phyloP scores from a whole-genome alignment of 768 basidiomycete species.

The Pseudohyphozyma bogoriensis region DNA sequence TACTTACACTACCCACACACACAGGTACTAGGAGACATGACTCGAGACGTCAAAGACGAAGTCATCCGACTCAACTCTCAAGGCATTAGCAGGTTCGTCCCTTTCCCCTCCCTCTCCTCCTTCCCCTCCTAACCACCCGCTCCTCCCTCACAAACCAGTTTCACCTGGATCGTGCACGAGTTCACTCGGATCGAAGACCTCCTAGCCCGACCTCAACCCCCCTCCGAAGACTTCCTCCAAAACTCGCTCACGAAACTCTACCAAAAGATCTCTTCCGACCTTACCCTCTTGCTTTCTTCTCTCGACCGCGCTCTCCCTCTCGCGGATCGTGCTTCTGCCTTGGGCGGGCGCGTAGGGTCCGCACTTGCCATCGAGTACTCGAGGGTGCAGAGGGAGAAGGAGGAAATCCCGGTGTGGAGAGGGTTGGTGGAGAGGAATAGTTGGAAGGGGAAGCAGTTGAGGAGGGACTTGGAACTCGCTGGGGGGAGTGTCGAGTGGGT shows the following conservation, averaged over 20 bases:
- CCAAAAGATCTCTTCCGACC: constrained; percentile 19
- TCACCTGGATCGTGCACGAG: too few relatives aligned
- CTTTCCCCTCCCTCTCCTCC: constrained; percentile 16
- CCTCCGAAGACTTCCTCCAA: not conserved
- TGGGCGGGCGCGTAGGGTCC: constrained; percentile 20
- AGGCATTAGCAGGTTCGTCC: constrained; percentile 31
- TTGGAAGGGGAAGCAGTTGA: constrained; percentile 22
- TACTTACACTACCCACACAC: not conserved
- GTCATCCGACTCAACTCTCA: constrained; percentile 28
- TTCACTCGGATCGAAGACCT: constrained; percentile 29
- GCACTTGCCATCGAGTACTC: constrained; percentile 13
- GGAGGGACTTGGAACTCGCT: constrained; percentile 29
- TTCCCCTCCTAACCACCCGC: too few relatives aligned
- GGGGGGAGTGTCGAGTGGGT: constrained; percentile 24
- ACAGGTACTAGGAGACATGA: constrained; percentile 27
- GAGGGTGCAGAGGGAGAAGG: not conserved
- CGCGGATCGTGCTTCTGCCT: constrained; percentile 27
- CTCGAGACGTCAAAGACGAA: constrained; percentile 33
- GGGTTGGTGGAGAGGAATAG: constrained; percentile 11
- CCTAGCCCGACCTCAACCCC: constrained; percentile 7
- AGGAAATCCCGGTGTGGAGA: constrained; percentile 24
- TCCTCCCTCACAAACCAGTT: not conserved
- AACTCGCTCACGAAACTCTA: constrained; percentile 23
- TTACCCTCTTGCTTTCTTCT: constrained; percentile 26
- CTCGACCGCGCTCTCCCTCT: constrained; percentile 31